phyloP scores from a whole-genome alignment of 2,329 filamentous ascomycete genomes.

The Botryotinia calthae region DNA sequence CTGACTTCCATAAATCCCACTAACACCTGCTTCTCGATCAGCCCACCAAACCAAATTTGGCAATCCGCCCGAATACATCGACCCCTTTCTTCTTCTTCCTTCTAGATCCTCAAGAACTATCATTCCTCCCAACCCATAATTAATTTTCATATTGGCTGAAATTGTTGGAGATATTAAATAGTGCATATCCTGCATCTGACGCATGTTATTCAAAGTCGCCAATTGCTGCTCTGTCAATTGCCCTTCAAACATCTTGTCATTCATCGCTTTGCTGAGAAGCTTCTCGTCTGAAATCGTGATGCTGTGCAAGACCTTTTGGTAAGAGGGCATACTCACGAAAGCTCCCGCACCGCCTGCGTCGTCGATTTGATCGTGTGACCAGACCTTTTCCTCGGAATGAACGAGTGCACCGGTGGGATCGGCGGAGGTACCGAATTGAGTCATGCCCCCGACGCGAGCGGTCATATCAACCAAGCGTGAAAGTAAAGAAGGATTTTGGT shows the following conservation, averaged over 20 bases:
- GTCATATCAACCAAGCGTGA: conserved; percentile 16
- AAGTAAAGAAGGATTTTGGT: conserved; percentile 15
- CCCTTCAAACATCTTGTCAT: conserved; percentile 22
- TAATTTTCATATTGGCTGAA: not conserved
- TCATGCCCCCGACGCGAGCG: conserved; percentile 11
- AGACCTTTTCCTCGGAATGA: not conserved
- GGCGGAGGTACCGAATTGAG: conserved; percentile 4
- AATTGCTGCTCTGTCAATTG: conserved; percentile 13
- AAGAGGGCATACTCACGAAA: conserved; percentile 9
- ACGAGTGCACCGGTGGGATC: not conserved
- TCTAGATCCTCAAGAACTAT: conserved; percentile 13
- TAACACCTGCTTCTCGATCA: conserved; percentile 43
- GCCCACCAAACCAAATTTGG: conserved; percentile 49
- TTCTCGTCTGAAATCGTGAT: conserved; percentile 21
- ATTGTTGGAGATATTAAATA: not conserved
- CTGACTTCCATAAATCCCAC: conserved; percentile 45
- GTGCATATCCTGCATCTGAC: not conserved
- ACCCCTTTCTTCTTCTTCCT: conserved; percentile 15
- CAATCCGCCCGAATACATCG: conserved; percentile 44
- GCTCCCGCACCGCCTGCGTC: conserved; percentile 20
- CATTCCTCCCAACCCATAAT: conserved; percentile 17
- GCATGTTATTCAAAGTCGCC: not conserved
- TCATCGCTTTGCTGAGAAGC: conserved; percentile 16
- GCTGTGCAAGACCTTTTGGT: conserved; percentile 22
- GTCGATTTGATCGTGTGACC: not conserved